A percentile compares a stretch with the other conserved stretches of the same genome.
Evolutionary conservation across 2,329 filamentous ascomycete species (phyloP).

Genomic region (Fusarium fracticaudum): DNA sequence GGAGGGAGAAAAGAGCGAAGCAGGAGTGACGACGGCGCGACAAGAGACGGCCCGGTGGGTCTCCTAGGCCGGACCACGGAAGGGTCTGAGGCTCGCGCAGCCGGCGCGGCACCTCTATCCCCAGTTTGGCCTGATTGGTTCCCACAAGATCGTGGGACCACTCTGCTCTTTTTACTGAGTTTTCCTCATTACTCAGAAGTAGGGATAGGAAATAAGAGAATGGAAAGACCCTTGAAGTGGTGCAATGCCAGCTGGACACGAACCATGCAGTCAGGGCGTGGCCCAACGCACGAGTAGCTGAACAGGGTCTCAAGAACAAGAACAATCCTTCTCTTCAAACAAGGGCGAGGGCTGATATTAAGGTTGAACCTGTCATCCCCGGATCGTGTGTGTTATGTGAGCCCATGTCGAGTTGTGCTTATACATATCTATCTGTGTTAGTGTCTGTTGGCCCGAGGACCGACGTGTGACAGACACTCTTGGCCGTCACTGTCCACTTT

Average conservation of each 20-base stretch:
- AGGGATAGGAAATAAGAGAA: not conserved
- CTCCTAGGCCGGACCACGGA: slow-evolving; percentile 2
- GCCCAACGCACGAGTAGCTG: not conserved
- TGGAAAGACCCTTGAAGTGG: not conserved
- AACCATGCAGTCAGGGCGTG: not conserved
- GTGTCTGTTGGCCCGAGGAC: slow-evolving; percentile 13
- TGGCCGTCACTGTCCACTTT: slow-evolving; percentile 4
- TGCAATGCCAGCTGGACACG: not conserved
- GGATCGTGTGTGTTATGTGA: slow-evolving; percentile 12
- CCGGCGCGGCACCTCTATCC: slow-evolving; percentile 1
- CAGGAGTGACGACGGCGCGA: not conserved
- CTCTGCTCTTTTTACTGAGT: not conserved
- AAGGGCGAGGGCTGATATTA: slow-evolving; percentile 7
- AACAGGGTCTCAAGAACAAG: slow-evolving; percentile 1
- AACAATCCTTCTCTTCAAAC: slow-evolving; percentile 4
- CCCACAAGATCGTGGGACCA: slow-evolving; percentile 11
- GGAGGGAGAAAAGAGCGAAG: not conserved
- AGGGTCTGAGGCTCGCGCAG: slow-evolving; percentile 18
- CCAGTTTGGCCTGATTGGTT: not conserved
- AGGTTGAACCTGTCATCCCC: slow-evolving; percentile 22
- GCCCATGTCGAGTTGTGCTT: slow-evolving; percentile 4
- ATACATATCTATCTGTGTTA: slow-evolving; percentile 16
- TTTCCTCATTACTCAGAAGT: not conserved
- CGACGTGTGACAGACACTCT: slow-evolving; percentile 15
- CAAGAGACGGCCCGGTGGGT: slow-evolving; percentile 3